Evolutionary conservation across 163 green algal species (phyloP).

Genomic region (Chloroidium sp.): DNA sequence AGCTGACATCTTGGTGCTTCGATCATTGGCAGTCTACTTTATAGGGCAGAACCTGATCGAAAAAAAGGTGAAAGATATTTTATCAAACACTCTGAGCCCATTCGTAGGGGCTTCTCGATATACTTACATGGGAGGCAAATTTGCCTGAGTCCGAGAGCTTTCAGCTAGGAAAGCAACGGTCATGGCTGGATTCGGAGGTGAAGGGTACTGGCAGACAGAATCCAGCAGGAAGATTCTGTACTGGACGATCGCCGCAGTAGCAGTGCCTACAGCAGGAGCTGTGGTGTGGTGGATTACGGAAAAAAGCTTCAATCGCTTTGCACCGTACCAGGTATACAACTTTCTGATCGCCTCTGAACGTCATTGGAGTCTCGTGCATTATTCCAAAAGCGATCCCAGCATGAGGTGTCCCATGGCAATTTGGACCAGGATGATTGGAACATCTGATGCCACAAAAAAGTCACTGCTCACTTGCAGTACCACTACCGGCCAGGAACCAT

Average conservation of each 20-base stretch:
- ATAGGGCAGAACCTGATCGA: too few relatives aligned
- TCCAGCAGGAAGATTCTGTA: constrained; percentile 5
- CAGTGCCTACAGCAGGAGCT: constrained; percentile 17
- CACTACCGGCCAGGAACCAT: constrained; percentile 86
- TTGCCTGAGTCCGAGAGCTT: too few relatives aligned
- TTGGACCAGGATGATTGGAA: too few relatives aligned
- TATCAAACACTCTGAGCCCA: too few relatives aligned
- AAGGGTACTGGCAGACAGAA: not conserved
- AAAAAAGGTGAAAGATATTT: too few relatives aligned
- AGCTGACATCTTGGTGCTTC: too few relatives aligned
- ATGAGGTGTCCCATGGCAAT: too few relatives aligned
- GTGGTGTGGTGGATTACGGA: constrained; percentile 31
- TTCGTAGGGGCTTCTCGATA: too few relatives aligned
- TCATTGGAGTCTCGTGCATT: not conserved
- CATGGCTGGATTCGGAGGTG: too few relatives aligned
- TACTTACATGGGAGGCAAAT: too few relatives aligned
- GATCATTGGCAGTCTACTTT: too few relatives aligned
- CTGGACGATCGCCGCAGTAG: constrained; percentile 14
- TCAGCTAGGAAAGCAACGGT: too few relatives aligned
- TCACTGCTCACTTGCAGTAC: constrained; percentile 50
- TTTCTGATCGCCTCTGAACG: not conserved
- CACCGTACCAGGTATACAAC: constrained; percentile 15
- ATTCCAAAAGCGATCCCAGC: not conserved
- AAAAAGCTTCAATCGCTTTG: constrained; percentile 20
- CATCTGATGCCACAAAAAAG: not conserved